Percentiles rank a stretch among this genome's conserved stretches.
Evolutionary conservation across 2,329 filamentous ascomycete species (phyloP).

Genomic region (Emergomyces africanus): DNA sequence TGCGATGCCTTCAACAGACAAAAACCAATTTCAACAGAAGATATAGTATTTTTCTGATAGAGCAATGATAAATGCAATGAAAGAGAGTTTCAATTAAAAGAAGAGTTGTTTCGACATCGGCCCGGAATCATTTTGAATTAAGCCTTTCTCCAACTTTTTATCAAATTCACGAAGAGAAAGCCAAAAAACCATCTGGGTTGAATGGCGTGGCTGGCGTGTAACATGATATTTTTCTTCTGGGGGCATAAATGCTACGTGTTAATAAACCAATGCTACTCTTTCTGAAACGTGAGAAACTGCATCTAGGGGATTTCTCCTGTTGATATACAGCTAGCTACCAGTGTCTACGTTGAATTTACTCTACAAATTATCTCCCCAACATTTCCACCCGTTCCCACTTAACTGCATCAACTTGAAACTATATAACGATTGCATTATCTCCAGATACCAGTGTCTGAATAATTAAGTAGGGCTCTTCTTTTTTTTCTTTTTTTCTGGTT

Average conservation of each 20-base stretch:
- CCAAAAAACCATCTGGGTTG: too few relatives aligned
- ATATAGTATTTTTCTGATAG: neutral
- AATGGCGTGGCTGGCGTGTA: too few relatives aligned
- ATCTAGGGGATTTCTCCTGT: too few relatives aligned
- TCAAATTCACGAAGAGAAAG: neutral
- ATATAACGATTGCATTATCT: neutral
- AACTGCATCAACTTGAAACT: neutral
- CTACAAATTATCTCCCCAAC: neutral
- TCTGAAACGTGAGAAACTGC: too few relatives aligned
- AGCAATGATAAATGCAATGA: neutral
- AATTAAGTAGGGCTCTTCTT: neutral
- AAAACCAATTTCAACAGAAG: neutral
- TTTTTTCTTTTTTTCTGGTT: neutral
- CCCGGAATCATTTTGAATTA: neutral
- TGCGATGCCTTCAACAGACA: neutral
- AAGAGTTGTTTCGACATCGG: neutral
- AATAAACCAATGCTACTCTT: too few relatives aligned
- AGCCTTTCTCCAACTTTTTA: neutral
- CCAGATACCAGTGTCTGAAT: neutral
- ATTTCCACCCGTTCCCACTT: neutral
- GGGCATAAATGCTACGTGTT: too few relatives aligned
- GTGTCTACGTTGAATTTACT: too few relatives aligned
- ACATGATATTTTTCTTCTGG: too few relatives aligned
- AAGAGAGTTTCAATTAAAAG: neutral
- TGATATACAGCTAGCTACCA: too few relatives aligned